Conservation (phyloP, 305 asterid genomes). For the Fraxinus paxiana region DNA sequence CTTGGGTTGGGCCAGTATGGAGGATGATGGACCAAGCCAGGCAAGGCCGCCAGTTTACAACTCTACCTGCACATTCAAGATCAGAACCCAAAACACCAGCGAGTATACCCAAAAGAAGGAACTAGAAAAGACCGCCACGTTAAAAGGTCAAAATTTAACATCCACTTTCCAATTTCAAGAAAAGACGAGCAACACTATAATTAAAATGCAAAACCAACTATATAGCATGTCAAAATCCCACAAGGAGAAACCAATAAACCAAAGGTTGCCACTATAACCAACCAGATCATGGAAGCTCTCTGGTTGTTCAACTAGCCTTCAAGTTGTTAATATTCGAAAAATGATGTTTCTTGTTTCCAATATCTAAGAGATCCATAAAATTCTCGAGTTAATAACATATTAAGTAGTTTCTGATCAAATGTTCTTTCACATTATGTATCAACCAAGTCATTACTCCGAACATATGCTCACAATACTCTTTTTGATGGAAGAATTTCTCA, state of each 20-base stretch:
- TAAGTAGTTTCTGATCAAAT: not conserved
- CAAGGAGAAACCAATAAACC: not conserved
- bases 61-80: not conserved
- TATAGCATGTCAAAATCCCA: not conserved
- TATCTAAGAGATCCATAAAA: not conserved
- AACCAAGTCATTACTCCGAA: not conserved
- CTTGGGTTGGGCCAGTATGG: not conserved
- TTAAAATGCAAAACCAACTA: not conserved
- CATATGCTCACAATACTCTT: not conserved
- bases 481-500: not conserved
- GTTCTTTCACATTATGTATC: not conserved
- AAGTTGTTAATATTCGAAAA: not conserved
- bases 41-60: not conserved
- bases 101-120: not conserved
- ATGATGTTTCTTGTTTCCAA: not conserved
- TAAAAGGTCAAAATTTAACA: not conserved
- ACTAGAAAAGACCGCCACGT: not conserved
- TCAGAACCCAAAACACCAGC: not conserved
- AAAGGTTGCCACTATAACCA: not conserved
- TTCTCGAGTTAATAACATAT: not conserved
- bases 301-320: not conserved
- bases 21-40: not conserved
- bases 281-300: not conserved
- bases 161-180: not conserved
- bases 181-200: not conserved